Base-by-base conservation (phyloP, 192 early-diverging fungal species). In the Pilaira anomala region DNA sequence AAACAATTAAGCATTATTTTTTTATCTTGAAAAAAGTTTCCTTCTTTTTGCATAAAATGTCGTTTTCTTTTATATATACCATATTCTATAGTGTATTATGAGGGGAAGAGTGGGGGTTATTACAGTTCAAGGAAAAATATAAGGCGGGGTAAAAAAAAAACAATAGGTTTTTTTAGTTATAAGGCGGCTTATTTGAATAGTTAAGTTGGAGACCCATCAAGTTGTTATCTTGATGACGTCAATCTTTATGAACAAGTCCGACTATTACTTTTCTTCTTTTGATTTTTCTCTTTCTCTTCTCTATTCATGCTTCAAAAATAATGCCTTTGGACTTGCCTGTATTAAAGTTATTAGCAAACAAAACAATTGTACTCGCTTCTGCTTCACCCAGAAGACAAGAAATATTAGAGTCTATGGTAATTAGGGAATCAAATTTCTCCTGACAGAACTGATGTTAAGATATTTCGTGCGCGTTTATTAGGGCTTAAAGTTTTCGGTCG, bases 351-450 rank as follows among this genome's bases (percentile, higher is more conserved):
- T 30, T 48, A 45, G 24, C 44, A 48, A 28, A 48, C 21, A 67
- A 60, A 28, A 41, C 30, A 4, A 60, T 48, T 28, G 55, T 57
- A 11, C 33, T 53, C 22, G 66, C 58, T 21, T 67, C 61, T 39
- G 83, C 79, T 12, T 93, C 93, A 7, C 93, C 90, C 24, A 83
- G 92, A 16, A 85, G 93, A 42, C 81, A 79, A 68, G 87, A 92
- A 61, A 88, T 94, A 51, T 71, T 96, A 22, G 59, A 71, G 33
- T 64, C 33, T 6, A 60, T 78, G 67, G 79, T 76, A 69, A 45
- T 28, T 26, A 29, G n/a, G n/a, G n/a, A 18, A 51, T 66, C 7
- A 33, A 33, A 4, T 36, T n/a, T n/a, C n/a, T n/a, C n/a, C n/a
- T n/a, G n/a, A n/a, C n/a, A 13, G 4, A 9, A 28, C 4, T 5